Conservation (phyloP, 2,329 filamentous ascomycete species). For the Cladophialophora bantiana region DNA sequence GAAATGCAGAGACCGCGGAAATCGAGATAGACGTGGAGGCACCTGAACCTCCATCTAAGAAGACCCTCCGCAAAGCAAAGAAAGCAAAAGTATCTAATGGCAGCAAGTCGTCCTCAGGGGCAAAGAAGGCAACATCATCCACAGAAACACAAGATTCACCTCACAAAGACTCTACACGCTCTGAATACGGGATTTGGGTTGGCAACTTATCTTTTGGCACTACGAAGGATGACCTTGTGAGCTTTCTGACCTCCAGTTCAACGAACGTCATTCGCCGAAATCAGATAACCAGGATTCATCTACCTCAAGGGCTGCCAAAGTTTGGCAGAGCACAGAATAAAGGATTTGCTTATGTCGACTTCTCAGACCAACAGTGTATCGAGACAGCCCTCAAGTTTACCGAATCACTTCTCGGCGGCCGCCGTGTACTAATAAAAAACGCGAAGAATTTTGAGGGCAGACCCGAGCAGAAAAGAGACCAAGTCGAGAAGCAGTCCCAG, state of each 20-base stretch:
- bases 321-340: conserved; percentile 72
- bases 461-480: conserved; percentile 64
- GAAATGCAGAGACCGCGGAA: conserved; percentile 52
- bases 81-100: conserved; percentile 58
- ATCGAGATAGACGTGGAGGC: conserved; percentile 88
- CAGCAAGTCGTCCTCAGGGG: conserved; percentile 43
- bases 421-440: conserved; percentile 91
- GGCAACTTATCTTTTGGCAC: conserved; percentile 89
- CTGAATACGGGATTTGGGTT: conserved; percentile 89
- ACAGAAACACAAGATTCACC: conserved; percentile 39
- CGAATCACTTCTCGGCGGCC: conserved; percentile 78
- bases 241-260: conserved; percentile 66
- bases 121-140: conserved; percentile 28
- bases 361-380: conserved; percentile 71
- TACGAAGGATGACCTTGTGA: conserved; percentile 75
- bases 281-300: conserved; percentile 82
- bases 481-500: conserved; percentile 55
- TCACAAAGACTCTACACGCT: conserved; percentile 60
- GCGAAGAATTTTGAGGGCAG: conserved; percentile 89
- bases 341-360: conserved; percentile 97
- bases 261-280: conserved; percentile 59
- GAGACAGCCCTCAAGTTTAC: conserved; percentile 82
- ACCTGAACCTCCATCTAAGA: conserved; percentile 96
- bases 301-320: conserved; percentile 69
- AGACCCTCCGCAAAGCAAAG: conserved; percentile 86